Base-by-base conservation (phyloP, 2,329 filamentous ascomycete genomes). In the Colletotrichum cuscutae region DNA sequence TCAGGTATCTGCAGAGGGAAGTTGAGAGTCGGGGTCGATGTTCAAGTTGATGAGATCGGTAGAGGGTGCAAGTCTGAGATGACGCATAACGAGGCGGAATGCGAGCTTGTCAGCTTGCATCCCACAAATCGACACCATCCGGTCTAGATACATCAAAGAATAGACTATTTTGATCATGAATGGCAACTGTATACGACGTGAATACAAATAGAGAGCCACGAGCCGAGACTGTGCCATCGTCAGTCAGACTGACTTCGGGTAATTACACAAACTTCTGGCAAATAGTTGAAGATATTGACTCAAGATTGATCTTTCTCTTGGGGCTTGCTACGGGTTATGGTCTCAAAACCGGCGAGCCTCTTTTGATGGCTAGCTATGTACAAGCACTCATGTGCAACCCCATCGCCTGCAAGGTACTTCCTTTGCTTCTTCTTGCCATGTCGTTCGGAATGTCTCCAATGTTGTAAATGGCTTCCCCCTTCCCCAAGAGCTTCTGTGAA, bases 401-500 rank as follows among this genome's bases (percentile, higher is more conserved):
- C 63, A 59, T 70, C 46, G 26, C 65, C 70, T 70, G 70, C 59
- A 46, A 57, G 69, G 32, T 42, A 32, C 61, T 24, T 49, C 54
- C 42, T 59, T 26, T n/a, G 26, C 22, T 49, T 13, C 49, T 42
- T 35, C 11, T 63, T 42, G 15, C 37, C 37, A 42, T 19, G 58
- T 22, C 5, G 26, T 37, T 26, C 4, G 52, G 68, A 49, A 37
- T 46, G 26, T 32, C 46, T 54, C 63, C 56, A 11, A 42, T 54
- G 35, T 26, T 42, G 46, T 26, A 0, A 26, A 49, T 61, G 56
- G 19, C 61, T 26, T n/a, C 26, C 56, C 35, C 56, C 24, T 52
- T 30, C 42, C 49, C 24, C 49, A 32, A 35, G 59, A 26, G 22
- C 19, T 19, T 49, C 13, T 32, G 13, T n/a, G 32, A 42, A 37